Conservation (phyloP, 768 basidiomycete genomes). For the Pisolithus tinctorius region DNA sequence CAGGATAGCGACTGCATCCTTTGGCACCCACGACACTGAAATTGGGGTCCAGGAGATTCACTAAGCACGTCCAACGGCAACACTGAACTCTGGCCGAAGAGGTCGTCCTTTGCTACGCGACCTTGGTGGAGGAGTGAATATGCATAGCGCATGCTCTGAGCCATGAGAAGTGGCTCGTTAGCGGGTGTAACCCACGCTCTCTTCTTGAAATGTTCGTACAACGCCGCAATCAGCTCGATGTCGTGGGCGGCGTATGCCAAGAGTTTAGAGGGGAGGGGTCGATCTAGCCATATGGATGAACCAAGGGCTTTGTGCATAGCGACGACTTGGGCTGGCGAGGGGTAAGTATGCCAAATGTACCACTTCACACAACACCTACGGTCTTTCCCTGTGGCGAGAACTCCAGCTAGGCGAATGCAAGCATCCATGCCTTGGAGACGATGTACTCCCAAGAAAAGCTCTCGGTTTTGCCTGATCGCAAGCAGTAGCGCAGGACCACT, state of each 20-base stretch:
- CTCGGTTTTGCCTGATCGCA: conserved; percentile 17
- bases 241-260: conserved; percentile 39
- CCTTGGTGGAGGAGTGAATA: conserved; percentile 23
- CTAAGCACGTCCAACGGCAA: conserved; percentile 22
- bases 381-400: conserved; percentile 26
- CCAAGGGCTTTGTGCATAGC: conserved; percentile 30
- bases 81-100: conserved; percentile 16
- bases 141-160: conserved; percentile 25
- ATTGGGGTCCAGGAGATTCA: conserved; percentile 19
- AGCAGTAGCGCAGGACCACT: conserved; percentile 19
- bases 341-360: background rate
- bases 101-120: conserved; percentile 17
- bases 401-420: conserved; percentile 20
- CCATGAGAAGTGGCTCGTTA: conserved; percentile 10
- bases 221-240: conserved; percentile 31
- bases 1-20: conserved; percentile 23
- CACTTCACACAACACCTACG: conserved; percentile 17
- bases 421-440: conserved; percentile 31
- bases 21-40: conserved; percentile 20
- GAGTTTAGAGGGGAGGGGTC: conserved; percentile 31
- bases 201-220: conserved; percentile 29
- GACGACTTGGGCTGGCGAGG: conserved; percentile 26
- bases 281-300: conserved; percentile 26
- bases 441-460: conserved; percentile 26
- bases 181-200: conserved; percentile 15